Conservation (phyloP, 345 rosid genomes). For the Xanthoceras sorbifolium region DNA sequence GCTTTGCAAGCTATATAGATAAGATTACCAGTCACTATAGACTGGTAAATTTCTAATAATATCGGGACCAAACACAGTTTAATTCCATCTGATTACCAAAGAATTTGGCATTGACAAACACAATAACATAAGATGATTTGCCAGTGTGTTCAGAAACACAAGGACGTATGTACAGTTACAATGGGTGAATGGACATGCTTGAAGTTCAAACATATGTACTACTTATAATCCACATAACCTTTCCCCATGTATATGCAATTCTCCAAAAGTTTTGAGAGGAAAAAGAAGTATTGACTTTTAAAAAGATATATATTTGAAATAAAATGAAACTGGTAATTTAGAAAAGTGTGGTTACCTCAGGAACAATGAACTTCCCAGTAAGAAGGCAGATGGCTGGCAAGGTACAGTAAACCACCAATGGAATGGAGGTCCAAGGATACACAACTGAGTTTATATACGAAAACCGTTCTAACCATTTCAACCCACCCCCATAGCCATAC, state of each 20-base stretch:
- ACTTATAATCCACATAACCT: neutral
- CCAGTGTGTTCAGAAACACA: neutral
- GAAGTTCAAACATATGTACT: neutral
- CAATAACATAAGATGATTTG: neutral
- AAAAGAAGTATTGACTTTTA: neutral
- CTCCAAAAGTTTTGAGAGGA: neutral
- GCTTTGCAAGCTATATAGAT: neutral
- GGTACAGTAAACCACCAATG: conserved; percentile 85
- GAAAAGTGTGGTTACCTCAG: conserved; percentile 59
- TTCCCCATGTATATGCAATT: neutral
- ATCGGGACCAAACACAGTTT: neutral
- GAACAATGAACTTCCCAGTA: conserved; percentile 93
- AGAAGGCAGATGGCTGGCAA: conserved; percentile 93
- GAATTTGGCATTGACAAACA: neutral
- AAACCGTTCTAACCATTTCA: conserved; percentile 92
- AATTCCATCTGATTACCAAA: neutral
- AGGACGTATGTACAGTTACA: neutral
- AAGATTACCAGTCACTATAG: neutral
- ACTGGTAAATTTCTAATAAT: neutral
- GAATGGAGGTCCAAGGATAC: conserved; percentile 91
- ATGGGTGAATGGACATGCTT: neutral
- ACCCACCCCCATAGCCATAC: conserved; percentile 98
- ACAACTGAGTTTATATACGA: conserved; percentile 94
- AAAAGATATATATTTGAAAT: neutral
- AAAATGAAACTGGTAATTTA: neutral